Percentiles rank a stretch among this genome's conserved stretches.
Evolutionary conservation across 2,329 filamentous ascomycete species (phyloP).

Genomic region (Penicillium freii): DNA sequence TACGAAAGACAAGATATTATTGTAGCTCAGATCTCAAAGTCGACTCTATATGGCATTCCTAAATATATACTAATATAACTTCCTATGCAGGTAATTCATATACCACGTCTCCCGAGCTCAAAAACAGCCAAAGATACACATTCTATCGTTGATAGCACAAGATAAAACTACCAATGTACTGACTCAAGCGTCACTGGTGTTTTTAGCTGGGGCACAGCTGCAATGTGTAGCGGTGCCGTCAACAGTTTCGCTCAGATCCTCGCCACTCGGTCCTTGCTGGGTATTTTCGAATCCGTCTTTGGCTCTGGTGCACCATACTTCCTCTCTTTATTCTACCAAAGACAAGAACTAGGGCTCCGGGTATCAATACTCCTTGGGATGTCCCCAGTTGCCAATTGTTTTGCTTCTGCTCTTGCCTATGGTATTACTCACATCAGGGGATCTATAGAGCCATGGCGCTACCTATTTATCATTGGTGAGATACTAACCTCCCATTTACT

Average conservation of each 20-base stretch:
- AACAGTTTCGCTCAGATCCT: conserved; percentile 21
- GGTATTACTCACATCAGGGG: conserved; percentile 33
- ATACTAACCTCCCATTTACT: neutral
- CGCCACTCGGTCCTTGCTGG: conserved; percentile 22
- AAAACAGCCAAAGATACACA: neutral
- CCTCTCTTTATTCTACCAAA: conserved; percentile 52
- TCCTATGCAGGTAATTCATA: neutral
- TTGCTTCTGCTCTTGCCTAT: conserved; percentile 42
- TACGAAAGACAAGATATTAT: neutral
- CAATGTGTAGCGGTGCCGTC: conserved; percentile 27
- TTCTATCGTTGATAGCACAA: neutral
- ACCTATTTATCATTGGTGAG: conserved; percentile 50
- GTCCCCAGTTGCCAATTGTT: conserved; percentile 40
- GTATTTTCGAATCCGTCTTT: conserved; percentile 25
- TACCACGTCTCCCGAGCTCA: neutral
- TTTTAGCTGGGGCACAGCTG: conserved; percentile 25
- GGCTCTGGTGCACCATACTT: conserved; percentile 30
- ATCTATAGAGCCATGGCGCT: conserved; percentile 34
- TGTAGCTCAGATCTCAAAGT: neutral
- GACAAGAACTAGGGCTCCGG: conserved; percentile 50
- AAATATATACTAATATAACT: neutral
- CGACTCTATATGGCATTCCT: neutral
- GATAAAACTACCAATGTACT: neutral
- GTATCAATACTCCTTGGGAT: conserved; percentile 48
- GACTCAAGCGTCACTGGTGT: neutral